phyloP scores from a whole-genome alignment of 495 filamentous ascomycete species.

The Collariella sp. region DNA sequence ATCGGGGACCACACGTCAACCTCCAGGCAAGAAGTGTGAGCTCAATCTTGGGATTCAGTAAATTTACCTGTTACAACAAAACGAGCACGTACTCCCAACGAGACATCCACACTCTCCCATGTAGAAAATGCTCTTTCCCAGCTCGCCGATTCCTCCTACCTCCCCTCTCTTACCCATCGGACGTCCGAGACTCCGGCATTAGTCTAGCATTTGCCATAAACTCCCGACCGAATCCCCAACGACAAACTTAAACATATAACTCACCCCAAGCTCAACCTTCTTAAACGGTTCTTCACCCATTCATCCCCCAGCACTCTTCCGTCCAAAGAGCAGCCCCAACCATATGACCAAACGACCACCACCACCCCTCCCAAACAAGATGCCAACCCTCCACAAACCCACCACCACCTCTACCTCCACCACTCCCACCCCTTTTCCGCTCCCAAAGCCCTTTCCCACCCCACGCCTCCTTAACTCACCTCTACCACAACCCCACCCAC shows the following conservation, averaged over 20 bases:
- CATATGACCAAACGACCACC: neutral
- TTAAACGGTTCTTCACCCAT: neutral
- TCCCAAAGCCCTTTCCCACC: neutral
- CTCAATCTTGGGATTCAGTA: no score
- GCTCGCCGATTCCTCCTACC: neutral
- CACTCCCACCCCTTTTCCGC: neutral
- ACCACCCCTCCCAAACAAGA: neutral
- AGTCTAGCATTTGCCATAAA: neutral
- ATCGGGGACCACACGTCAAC: no score
- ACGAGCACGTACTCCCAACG: no score
- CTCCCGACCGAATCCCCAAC: neutral
- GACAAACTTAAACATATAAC: no score
- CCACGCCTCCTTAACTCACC: conserved; percentile 4
- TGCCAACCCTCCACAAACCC: neutral
- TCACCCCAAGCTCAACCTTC: neutral
- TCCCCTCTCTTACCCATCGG: neutral
- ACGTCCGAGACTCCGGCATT: neutral
- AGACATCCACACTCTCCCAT: no score
- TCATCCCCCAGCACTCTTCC: no score
- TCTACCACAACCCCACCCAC: conserved; percentile 20
- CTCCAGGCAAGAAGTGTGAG: no score
- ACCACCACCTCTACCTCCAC: neutral
- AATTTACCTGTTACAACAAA: no score
- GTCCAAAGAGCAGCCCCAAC: neutral
- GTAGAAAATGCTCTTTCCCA: neutral